Evolutionary conservation across 495 filamentous ascomycete genomes (phyloP).

Genomic region (Xylaria cubensis): DNA sequence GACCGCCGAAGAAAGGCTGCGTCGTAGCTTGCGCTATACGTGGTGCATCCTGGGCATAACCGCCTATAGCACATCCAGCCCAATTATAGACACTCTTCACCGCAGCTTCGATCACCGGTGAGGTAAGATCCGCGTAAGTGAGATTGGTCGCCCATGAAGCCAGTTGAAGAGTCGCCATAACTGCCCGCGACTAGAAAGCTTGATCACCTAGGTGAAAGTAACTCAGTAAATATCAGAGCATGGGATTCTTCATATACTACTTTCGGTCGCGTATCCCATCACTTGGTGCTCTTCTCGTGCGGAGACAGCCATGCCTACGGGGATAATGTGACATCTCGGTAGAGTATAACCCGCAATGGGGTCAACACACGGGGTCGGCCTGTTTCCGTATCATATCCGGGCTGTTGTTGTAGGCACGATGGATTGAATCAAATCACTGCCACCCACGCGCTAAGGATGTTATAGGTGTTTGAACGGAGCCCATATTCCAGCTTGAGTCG

Average conservation of each 20-base stretch:
- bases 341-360: slow-evolving; percentile 11
- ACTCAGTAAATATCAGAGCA: too few relatives aligned
- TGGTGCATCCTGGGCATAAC: slow-evolving; percentile 53
- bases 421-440: background rate
- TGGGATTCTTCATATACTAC: background rate
- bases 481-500: background rate
- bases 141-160: slow-evolving; percentile 49
- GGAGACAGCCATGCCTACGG: background rate
- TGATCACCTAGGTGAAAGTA: background rate
- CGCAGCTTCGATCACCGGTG: slow-evolving; percentile 40
- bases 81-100: slow-evolving; percentile 58
- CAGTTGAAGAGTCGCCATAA: slow-evolving; percentile 50
- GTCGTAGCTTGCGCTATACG: slow-evolving; percentile 48
- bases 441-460: background rate
- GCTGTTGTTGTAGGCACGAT: background rate
- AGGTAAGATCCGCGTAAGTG: slow-evolving; percentile 42
- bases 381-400: slow-evolving; percentile 21
- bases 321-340: slow-evolving; percentile 14
- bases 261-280: background rate
- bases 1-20: slow-evolving; percentile 54
- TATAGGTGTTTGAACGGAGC: background rate
- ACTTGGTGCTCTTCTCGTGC: background rate
- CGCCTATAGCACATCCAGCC: slow-evolving; percentile 59
- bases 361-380: background rate
- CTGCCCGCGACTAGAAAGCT: background rate